phyloP scores from a whole-genome alignment of 768 basidiomycete genomes.

The Podaxis sp. region DNA sequence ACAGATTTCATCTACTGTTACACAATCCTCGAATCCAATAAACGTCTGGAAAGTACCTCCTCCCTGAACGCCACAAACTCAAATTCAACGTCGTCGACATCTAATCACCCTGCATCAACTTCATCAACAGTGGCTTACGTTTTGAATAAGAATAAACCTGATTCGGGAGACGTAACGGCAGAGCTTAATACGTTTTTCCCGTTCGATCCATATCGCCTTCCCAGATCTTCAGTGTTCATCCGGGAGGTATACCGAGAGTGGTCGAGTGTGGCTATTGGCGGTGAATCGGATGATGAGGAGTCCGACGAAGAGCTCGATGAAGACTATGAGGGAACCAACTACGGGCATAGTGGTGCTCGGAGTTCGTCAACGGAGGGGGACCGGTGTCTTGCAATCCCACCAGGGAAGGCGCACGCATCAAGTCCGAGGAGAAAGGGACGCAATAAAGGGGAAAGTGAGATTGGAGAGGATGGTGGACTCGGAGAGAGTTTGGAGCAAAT shows the following conservation, averaged over 20 bases:
- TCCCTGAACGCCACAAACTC: constrained; percentile 17
- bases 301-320: constrained; percentile 47
- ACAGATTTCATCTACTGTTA: constrained; percentile 94
- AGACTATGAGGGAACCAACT: constrained; percentile 7
- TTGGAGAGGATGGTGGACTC: constrained; percentile 35
- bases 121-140: not conserved
- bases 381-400: constrained; percentile 16
- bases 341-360: not conserved
- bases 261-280: constrained; percentile 75
- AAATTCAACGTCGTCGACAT: constrained; percentile 13
- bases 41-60: constrained; percentile 51
- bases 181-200: constrained; percentile 96
- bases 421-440: constrained; percentile 3
- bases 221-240: constrained; percentile 72
- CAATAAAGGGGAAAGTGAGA: not conserved
- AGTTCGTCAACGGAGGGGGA: constrained; percentile 7
- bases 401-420: constrained; percentile 6
- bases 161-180: constrained; percentile 31
- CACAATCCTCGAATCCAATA: constrained; percentile 87
- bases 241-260: constrained; percentile 87
- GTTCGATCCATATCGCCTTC: constrained; percentile 94
- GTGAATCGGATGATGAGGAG: constrained; percentile 65
- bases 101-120: constrained; percentile 4
- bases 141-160: not conserved
- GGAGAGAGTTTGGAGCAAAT: constrained; percentile 71